Base-by-base conservation (phyloP, 345 rosid genomes). In the Eucalyptus cloeziana region DNA sequence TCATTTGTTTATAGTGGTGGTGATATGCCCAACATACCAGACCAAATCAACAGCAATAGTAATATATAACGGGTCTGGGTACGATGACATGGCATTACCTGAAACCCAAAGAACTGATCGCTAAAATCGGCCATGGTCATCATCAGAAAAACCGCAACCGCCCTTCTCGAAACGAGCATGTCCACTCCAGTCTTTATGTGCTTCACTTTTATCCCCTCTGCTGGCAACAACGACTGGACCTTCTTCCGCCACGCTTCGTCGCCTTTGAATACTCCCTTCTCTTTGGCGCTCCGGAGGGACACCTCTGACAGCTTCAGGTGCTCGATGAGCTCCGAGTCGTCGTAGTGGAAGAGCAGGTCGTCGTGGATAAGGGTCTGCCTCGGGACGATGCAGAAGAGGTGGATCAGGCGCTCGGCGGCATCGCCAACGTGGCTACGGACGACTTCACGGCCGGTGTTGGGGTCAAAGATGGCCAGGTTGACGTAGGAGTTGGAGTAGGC, bases 71-170 rank as follows among this genome's bases (percentile, higher is more conserved):
- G 0, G 69, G 22, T 71, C 44, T 37, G 13, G 21, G 27, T 19
- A 71, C 1, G 45, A 71, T 31, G 79, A 69, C 43, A 31, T 9
- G 81, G 19, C 44, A 37, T 37, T 19, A 71, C 81, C 44, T 71
- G 81, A 71, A 71, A 71, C 14, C 97, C 95, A 25, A 95, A 98
- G 11, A 95, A 88, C 89, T 97, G 99, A 85, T 95, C 99, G 85
- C 99, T 97, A 87, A 98, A 96, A 93, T 98, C 99, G 1, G 97
- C 99, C 94, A 98, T 94, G 4, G 99, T 95, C 96, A 98, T 94
- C 89, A 96, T 10, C 7, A 97, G 76, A 90, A 97, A 98, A 30
- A 89, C 87, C 85, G 95, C 99, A 88, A 92, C 94, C 3, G 93
- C 90, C 86, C 99, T 96, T 91, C 99, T 94, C 5, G 95, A 89